Evolutionary conservation across 345 rosid genomes (phyloP), one percentile per base, ranked within the genome.

Genomic region (Hypericum androsaemum): DNA sequence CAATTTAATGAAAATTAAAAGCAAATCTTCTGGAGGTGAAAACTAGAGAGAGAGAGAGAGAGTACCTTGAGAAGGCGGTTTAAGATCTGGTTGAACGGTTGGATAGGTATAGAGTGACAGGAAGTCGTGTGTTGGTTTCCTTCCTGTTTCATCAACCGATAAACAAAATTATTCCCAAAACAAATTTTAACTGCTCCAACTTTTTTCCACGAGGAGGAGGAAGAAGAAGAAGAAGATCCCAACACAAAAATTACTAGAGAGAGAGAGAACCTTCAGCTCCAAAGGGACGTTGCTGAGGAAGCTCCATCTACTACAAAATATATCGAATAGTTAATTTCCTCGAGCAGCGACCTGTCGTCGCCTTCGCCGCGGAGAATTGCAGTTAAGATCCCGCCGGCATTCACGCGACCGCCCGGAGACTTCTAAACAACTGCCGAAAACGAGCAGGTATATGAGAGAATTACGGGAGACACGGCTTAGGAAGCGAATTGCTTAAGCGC

Each of bases 121-220:
- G 74, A 88, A 88, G 74, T 92, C 95, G 42, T 81, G 90, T 22
- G 84, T 78, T 65, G 95, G 75, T 80, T 88, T 80, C 71, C 81
- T 83, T 62, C 90, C 97, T 92, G 88, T 64, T 48, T 28, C 72
- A 71, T 61, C 62, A 55, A 52, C n/a, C 6, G 16, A 17, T 5
- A 12, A 5, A 5, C 12, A 7, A 28, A 17, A 36, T 58, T 8
- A 6, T 8, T 7, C 36, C 57, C 36, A 11, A 3, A 51, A 35
- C 5, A 1, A 12, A 8, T 50, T 50, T 50, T 15, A 6, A 8
- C 10, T 6, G 7, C 11, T 40, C 32, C 10, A n/a, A 13, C 16
- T 38, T 5, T 6, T 14, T 54, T 62, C 11, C 13, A 41, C 11
- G 43, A 14, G 57, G 15, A 7, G 12, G 8, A 8, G 10, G 47